A percentile compares a stretch with the other conserved stretches of the same genome.
phyloP scores from a whole-genome alignment of 768 basidiomycete genomes.

The Mycena olivaceomarginata region DNA sequence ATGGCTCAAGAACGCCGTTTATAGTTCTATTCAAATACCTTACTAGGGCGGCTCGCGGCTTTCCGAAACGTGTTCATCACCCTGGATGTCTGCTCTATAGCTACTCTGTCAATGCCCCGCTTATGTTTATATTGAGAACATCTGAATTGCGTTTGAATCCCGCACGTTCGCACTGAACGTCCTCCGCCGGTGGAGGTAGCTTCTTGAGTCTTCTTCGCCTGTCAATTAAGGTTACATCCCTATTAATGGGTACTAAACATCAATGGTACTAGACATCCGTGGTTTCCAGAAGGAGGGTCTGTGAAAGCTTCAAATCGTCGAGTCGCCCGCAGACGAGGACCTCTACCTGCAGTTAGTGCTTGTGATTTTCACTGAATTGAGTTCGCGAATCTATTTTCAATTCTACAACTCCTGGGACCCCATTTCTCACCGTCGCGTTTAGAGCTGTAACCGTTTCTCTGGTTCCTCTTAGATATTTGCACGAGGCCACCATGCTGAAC shows the following conservation, averaged over 20 bases:
- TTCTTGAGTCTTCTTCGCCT: background rate
- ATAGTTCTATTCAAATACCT: background rate
- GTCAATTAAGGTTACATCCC: constrained; percentile 14
- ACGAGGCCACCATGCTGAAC: constrained; percentile 23
- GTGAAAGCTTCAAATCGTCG: background rate
- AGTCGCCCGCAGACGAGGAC: background rate
- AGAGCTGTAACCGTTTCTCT: background rate
- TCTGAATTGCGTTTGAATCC: background rate
- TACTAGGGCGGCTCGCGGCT: background rate
- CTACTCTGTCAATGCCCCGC: background rate
- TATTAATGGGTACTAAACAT: background rate
- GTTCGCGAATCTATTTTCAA: too few species aligned
- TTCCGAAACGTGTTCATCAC: background rate
- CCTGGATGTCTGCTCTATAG: background rate
- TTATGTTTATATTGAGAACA: constrained; percentile 13
- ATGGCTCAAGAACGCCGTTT: background rate
- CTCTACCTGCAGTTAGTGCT: background rate
- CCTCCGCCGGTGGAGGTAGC: constrained; percentile 26
- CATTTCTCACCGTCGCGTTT: background rate
- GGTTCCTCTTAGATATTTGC: background rate
- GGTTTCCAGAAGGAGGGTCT: background rate
- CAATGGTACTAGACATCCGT: background rate
- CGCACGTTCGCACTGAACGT: background rate
- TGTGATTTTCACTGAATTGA: background rate
- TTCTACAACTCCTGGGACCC: background rate